These are phyloP conservation scores for Takakia lepidozioides DNA, from an alignment of 225 moss, liverwort and hornwort genomes.

Conservation along the genomic window DNA sequence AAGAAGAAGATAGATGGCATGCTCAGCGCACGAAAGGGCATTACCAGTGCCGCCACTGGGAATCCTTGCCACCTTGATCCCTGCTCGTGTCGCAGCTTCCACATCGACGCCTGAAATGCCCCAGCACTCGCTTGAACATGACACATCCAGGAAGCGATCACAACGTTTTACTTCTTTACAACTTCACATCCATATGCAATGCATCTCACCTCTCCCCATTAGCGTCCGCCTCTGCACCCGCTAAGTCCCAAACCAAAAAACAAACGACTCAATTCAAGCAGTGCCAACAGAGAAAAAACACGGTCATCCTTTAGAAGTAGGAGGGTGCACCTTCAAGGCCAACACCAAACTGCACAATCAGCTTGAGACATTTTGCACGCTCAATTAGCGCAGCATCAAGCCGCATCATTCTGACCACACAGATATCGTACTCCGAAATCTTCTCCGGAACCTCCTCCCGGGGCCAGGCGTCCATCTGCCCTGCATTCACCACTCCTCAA, in stretches of 20 bases:
- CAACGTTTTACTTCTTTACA: too few species aligned
- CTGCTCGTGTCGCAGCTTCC: conserved; percentile 53
- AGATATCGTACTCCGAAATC: conserved; percentile 66
- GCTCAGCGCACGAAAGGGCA: conserved; percentile 78
- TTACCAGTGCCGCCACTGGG: conserved; percentile 42
- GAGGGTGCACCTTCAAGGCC: conserved; percentile 56
- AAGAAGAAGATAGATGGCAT: conserved; percentile 73
- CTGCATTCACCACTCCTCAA: conserved; percentile 13
- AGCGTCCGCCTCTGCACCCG: too few species aligned
- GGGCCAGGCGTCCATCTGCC: conserved; percentile 47
- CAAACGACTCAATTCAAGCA: too few species aligned
- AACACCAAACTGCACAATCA: conserved; percentile 74
- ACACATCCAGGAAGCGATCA: too few species aligned
- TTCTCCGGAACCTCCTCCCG: conserved; percentile 34
- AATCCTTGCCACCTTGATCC: conserved; percentile 62
- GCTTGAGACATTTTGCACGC: conserved; percentile 44
- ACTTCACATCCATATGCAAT: too few species aligned
- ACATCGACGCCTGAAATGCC: conserved; percentile 53
- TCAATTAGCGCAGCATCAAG: conserved; percentile 38
- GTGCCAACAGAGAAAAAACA: too few species aligned
- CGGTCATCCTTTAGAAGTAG: too few species aligned
- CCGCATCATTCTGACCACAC: conserved; percentile 27
- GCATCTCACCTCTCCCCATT: too few species aligned
- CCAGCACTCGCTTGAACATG: too few species aligned
- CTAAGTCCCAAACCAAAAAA: too few species aligned